phyloP scores from a whole-genome alignment of 1,284 basidiomycete genomes.

The Sphaerobolus stellatus region DNA sequence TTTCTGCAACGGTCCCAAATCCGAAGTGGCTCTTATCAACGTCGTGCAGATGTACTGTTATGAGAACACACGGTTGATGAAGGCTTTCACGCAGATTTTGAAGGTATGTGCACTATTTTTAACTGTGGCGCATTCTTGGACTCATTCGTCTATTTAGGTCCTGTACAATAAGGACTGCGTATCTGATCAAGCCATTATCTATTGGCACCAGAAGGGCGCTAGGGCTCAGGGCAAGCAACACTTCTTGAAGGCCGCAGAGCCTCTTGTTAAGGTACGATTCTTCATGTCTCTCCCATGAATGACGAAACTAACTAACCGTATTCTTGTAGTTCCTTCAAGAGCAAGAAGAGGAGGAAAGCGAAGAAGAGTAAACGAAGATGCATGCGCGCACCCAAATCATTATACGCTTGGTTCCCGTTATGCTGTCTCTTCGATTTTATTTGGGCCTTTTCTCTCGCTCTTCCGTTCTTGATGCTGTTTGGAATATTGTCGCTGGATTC shows the following conservation, averaged over 20 bases:
- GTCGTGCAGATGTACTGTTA: constrained; percentile 93
- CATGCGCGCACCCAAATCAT: too few species aligned
- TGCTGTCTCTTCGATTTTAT: too few species aligned
- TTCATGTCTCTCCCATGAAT: constrained; percentile 4
- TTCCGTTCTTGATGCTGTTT: too few species aligned
- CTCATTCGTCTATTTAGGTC: constrained; percentile 50
- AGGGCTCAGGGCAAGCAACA: constrained; percentile 93
- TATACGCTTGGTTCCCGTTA: too few species aligned
- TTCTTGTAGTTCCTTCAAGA: constrained; percentile 72
- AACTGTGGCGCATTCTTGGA: constrained; percentile 9
- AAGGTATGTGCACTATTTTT: constrained; percentile 53
- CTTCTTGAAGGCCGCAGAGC: constrained; percentile 86
- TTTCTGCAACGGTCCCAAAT: constrained; percentile 84
- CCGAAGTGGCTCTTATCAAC: constrained; percentile 90
- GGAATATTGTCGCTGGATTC: too few species aligned
- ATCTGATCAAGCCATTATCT: constrained; percentile 93
- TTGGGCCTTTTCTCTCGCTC: too few species aligned
- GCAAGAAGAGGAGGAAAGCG: constrained; percentile 75
- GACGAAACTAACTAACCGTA: constrained; percentile 5
- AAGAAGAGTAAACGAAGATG: constrained; percentile 61
- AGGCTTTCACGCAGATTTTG: constrained; percentile 89
- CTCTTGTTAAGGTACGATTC: constrained; percentile 79
- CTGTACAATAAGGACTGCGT: constrained; percentile 95
- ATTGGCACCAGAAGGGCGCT: constrained; percentile 96
- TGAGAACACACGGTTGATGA: constrained; percentile 91